phyloP scores from a whole-genome alignment of 2,329 filamentous ascomycete genomes.

The Phaeosphaeria sp. region DNA sequence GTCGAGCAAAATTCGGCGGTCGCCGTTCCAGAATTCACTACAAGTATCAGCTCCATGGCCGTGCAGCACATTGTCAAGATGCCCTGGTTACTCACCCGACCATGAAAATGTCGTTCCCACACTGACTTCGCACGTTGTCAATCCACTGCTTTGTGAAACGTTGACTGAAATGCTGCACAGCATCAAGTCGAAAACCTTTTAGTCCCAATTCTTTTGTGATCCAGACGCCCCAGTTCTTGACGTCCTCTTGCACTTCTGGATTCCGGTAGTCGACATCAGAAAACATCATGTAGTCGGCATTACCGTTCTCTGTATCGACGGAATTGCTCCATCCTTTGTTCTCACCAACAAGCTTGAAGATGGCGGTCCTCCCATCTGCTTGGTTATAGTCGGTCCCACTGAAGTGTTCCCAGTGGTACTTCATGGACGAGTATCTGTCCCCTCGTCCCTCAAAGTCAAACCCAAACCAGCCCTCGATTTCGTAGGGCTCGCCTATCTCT shows the following conservation, averaged over 20 bases:
- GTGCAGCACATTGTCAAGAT: neutral
- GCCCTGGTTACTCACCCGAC: slow-evolving; percentile 52
- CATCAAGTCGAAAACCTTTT: slow-evolving; percentile 73
- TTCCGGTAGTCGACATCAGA: slow-evolving; percentile 70
- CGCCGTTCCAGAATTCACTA: slow-evolving; percentile 71
- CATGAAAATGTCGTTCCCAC: slow-evolving; percentile 64
- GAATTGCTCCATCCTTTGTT: slow-evolving; percentile 69
- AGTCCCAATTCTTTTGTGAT: slow-evolving; percentile 67
- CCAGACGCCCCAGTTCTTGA: slow-evolving; percentile 72
- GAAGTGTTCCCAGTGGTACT: slow-evolving; percentile 73
- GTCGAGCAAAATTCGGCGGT: slow-evolving; percentile 61
- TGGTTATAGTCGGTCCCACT: slow-evolving; percentile 72
- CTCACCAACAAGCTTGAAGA: slow-evolving; percentile 70
- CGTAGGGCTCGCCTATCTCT: slow-evolving; percentile 61
- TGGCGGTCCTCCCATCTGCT: slow-evolving; percentile 61
- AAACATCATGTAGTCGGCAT: slow-evolving; percentile 75
- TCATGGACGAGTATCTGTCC: slow-evolving; percentile 65
- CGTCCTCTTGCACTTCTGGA: slow-evolving; percentile 67
- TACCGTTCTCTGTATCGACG: slow-evolving; percentile 70
- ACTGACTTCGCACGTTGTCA: slow-evolving; percentile 57
- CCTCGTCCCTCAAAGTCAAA: slow-evolving; percentile 70
- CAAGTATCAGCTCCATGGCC: neutral
- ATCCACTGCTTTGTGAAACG: slow-evolving; percentile 73
- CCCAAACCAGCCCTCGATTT: slow-evolving; percentile 73
- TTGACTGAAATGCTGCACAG: slow-evolving; percentile 74